Percentiles rank a stretch among this genome's conserved stretches.
Conservation (phyloP, 306 rosid genomes). For the Ormosia emarginata region DNA sequence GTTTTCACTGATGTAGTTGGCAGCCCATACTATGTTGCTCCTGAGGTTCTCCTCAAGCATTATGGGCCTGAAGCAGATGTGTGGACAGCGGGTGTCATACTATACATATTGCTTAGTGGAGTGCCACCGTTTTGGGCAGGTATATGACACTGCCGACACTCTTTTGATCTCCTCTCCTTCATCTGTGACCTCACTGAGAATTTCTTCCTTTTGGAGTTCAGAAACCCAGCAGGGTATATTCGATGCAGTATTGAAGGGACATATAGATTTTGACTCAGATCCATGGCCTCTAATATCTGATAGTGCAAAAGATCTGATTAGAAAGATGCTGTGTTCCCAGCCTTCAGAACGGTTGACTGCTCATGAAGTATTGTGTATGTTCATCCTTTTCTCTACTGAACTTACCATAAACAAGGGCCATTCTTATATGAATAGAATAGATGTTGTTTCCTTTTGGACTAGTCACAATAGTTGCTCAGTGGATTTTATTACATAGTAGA, state of each 20-base stretch:
- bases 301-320: conserved; percentile 81
- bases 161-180: conserved; percentile 18
- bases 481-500: conserved; percentile 11
- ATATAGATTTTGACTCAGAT: conserved; percentile 87
- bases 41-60: conserved; percentile 94
- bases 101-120: conserved; percentile 85
- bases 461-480: background rate
- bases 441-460: conserved; percentile 15
- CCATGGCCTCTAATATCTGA: conserved; percentile 92
- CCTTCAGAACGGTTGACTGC: conserved; percentile 84
- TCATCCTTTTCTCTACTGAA: conserved; percentile 23
- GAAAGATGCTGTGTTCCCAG: conserved; percentile 78
- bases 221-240: conserved; percentile 98
- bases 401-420: conserved; percentile 3
- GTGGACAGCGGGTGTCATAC: conserved; percentile 95
- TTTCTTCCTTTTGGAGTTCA: conserved; percentile 45
- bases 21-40: conserved; percentile 97
- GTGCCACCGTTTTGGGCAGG: conserved; percentile 99
- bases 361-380: conserved; percentile 89
- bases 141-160: conserved; percentile 24
- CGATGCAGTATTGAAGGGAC: conserved; percentile 92
- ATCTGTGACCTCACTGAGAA: conserved; percentile 27
- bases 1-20: conserved; percentile 94
- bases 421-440: conserved; percentile 6
- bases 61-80: conserved; percentile 96